Conservation (phyloP, 768 basidiomycete genomes). For the Lepiota venenata region DNA sequence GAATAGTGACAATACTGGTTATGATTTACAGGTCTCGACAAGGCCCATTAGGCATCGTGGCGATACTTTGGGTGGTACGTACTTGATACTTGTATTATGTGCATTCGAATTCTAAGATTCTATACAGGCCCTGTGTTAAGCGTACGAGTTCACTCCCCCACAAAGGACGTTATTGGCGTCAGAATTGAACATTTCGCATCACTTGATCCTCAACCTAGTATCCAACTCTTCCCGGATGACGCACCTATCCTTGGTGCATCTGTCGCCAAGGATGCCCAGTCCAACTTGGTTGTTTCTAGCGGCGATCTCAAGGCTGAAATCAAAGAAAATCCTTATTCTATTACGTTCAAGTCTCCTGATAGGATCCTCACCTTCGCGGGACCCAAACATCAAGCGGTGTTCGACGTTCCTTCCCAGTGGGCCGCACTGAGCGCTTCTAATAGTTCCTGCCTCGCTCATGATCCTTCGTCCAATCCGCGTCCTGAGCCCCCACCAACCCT, state of each 20-base stretch:
- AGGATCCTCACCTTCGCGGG: slow-evolving; percentile 47
- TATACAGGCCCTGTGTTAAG: slow-evolving; percentile 44
- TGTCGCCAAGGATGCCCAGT: slow-evolving; percentile 27
- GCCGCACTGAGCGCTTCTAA: slow-evolving; percentile 46
- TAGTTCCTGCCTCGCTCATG: slow-evolving; percentile 53
- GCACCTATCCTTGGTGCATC: slow-evolving; percentile 42
- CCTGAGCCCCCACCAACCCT: slow-evolving; percentile 37
- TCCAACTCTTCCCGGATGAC: slow-evolving; percentile 62
- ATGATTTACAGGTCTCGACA: slow-evolving; percentile 59
- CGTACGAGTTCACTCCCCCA: slow-evolving; percentile 51
- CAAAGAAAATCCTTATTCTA: slow-evolving; percentile 55
- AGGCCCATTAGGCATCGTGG: slow-evolving; percentile 59
- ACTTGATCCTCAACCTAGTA: slow-evolving; percentile 39
- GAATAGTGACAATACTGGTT: slow-evolving; percentile 38
- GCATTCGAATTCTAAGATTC: neutral
- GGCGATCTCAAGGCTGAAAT: slow-evolving; percentile 54
- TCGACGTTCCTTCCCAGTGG: slow-evolving; percentile 56
- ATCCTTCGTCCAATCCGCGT: slow-evolving; percentile 55
- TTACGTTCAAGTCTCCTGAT: slow-evolving; percentile 54
- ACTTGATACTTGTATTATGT: neutral
- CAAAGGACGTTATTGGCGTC: slow-evolving; percentile 52
- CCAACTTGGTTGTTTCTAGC: slow-evolving; percentile 32
- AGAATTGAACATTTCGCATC: slow-evolving; percentile 54
- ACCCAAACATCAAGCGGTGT: slow-evolving; percentile 51
- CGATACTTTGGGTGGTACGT: slow-evolving; percentile 55